Evolutionary conservation across 1,139 yeast genomes (phyloP), one percentile per base, ranked within the genome.

Genomic region (Wickerhamomyces sp.): DNA sequence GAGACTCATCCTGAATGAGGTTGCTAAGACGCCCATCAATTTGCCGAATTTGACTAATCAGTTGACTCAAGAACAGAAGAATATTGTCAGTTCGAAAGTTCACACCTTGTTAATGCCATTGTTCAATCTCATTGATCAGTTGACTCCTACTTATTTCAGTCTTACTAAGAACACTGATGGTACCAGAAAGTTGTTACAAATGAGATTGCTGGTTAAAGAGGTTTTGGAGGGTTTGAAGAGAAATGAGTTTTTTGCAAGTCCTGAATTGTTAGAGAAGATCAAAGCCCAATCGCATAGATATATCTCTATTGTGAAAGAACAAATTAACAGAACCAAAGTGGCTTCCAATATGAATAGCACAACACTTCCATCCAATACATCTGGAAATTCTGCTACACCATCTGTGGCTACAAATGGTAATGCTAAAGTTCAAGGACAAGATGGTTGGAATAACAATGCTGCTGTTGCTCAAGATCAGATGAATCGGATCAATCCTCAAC

Each of bases 201-300:
- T 87, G 74, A 83, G 88, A 63, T 75, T 80, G 51, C 84, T 88
- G 84, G 79, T 88, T 39, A 83, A 81, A 57, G 84, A 83, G 60
- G 85, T 88, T 50, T 68, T 83, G 59, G 94, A 87, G 44, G 79
- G 78, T 53, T 65, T 84, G 62, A 75, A 79, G 57, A 70, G 79
- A 63, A 81, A 86, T 36, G 64, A 76, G 46, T 82, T 76, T 64
- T 71, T 84, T 63, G 82, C 93, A 11, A 75, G 78, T 6, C 85
- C 86, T 8, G 88, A 80, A 46, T 72, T 87, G 41, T 69, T 87
- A 42, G 87, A 80, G 43, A 84, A 83, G 62, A 76, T 89, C 45
- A 78, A 82, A 50, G 69, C 74, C 42, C 95, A 88, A 57, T 81
- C 86, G 51, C 84, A 81, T 49, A 79, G 83, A 58, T 88, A 84